These are phyloP conservation scores for Lipomyces yamanashiensis DNA, from an alignment of 805 yeast species.

Conservation along the genomic window DNA sequence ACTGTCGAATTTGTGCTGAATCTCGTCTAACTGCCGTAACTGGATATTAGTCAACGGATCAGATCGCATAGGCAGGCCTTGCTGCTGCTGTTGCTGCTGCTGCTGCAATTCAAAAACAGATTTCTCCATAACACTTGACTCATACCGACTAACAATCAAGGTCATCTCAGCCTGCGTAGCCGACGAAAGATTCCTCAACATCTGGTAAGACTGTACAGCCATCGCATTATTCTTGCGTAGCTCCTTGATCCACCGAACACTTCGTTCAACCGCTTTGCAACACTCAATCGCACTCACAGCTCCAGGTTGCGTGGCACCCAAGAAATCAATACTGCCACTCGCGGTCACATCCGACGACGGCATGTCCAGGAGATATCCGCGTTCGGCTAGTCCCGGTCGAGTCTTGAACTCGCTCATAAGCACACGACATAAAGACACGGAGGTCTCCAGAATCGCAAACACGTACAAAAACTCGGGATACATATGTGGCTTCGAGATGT, in stretches of 20 bases:
- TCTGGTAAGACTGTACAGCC: conserved; percentile 12
- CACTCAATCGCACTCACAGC: conserved; percentile 15
- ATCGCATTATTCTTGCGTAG: background rate
- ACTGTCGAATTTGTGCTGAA: conserved; percentile 2
- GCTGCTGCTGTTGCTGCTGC: conserved; percentile 6
- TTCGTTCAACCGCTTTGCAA: conserved; percentile 24
- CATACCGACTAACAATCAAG: background rate
- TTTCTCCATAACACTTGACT: conserved; percentile 3
- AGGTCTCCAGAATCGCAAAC: conserved; percentile 21
- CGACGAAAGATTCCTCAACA: conserved; percentile 2
- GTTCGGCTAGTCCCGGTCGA: conserved; percentile 19
- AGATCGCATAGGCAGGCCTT: background rate
- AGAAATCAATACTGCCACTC: conserved; percentile 1
- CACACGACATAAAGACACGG: conserved; percentile 23
- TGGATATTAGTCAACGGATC: background rate
- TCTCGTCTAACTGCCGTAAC: conserved; percentile 1
- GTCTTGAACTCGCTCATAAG: conserved; percentile 19
- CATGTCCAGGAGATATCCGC: conserved; percentile 9
- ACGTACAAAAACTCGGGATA: conserved; percentile 26
- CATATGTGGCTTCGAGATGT: conserved; percentile 8
- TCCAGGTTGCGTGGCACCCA: background rate
- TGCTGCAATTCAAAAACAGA: background rate
- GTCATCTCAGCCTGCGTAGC: background rate
- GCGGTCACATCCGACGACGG: conserved; percentile 11
- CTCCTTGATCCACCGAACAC: conserved; percentile 11